phyloP scores from a whole-genome alignment of 2,329 filamentous ascomycete genomes.

The Didymella pomorum region DNA sequence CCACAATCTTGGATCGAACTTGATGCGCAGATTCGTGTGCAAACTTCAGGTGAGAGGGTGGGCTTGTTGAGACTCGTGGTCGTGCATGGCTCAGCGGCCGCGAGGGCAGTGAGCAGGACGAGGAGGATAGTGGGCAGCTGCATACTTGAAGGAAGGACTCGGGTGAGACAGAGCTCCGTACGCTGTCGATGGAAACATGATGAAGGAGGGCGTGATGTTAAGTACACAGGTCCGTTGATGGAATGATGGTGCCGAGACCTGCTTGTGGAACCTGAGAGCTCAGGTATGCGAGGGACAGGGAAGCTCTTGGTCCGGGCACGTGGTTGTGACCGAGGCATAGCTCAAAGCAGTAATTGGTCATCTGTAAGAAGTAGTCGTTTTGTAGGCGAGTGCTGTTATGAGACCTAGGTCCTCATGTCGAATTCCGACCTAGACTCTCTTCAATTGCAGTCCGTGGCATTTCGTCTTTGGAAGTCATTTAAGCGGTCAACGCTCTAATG shows the following conservation, averaged over 20 bases:
- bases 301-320: background rate
- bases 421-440: background rate
- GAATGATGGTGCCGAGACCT: conserved; percentile 6
- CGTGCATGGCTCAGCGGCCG: conserved; percentile 1
- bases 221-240: background rate
- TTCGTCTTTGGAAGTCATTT: background rate
- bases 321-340: background rate
- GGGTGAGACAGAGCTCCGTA: background rate
- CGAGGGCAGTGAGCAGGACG: background rate
- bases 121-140: background rate
- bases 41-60: background rate
- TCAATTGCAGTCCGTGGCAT: background rate
- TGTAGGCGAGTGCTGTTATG: background rate
- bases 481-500: background rate
- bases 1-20: background rate
- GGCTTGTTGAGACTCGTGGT: background rate
- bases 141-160: background rate
- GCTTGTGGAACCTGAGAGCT: conserved; percentile 12
- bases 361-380: background rate
- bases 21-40: conserved; percentile 1
- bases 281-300: conserved; percentile 8
- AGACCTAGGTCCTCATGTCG: background rate
- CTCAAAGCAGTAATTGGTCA: background rate
- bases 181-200: background rate
- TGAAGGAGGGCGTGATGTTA: background rate